Evolutionary conservation across 2,329 filamentous ascomycete species (phyloP).

Genomic region (Fusarium lyarnte): DNA sequence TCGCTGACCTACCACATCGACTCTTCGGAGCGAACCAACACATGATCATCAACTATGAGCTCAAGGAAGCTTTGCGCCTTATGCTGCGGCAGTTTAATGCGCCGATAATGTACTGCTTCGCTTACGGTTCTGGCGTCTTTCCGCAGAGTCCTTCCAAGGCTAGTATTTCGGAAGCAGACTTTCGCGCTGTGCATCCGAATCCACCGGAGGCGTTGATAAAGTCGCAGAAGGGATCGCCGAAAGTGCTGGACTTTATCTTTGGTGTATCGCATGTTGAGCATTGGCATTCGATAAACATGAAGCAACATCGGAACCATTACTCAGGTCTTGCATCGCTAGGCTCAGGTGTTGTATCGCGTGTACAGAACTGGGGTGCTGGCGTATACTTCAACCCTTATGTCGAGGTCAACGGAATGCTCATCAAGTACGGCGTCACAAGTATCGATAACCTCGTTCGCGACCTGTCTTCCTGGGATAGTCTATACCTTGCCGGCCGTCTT

Average conservation of each 20-base stretch:
- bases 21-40: slow-evolving; percentile 94
- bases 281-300: slow-evolving; percentile 94
- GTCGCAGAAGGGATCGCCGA: slow-evolving; percentile 86
- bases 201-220: slow-evolving; percentile 83
- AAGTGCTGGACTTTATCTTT: slow-evolving; percentile 99
- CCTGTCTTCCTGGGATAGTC: slow-evolving; percentile 88
- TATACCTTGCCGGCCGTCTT: slow-evolving; percentile 94
- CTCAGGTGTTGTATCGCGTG: slow-evolving; percentile 82
- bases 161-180: slow-evolving; percentile 64
- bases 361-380: slow-evolving; percentile 93
- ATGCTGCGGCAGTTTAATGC: slow-evolving; percentile 92
- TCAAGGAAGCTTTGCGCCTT: slow-evolving; percentile 88
- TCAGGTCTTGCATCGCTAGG: slow-evolving; percentile 85
- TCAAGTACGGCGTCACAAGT: slow-evolving; percentile 98
- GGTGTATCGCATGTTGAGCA: slow-evolving; percentile 94
- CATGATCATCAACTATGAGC: slow-evolving; percentile 94
- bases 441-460: slow-evolving; percentile 89
- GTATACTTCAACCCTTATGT: slow-evolving; percentile 98
- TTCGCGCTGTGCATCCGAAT: slow-evolving; percentile 78
- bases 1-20: slow-evolving; percentile 57
- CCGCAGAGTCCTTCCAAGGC: slow-evolving; percentile 71
- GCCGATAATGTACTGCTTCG: slow-evolving; percentile 95
- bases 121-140: slow-evolving; percentile 97
- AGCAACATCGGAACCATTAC: slow-evolving; percentile 91
- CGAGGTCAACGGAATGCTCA: slow-evolving; percentile 91